Evolutionary conservation across 1,284 basidiomycete genomes (phyloP).

Genomic region (Schizophyllum commune): DNA sequence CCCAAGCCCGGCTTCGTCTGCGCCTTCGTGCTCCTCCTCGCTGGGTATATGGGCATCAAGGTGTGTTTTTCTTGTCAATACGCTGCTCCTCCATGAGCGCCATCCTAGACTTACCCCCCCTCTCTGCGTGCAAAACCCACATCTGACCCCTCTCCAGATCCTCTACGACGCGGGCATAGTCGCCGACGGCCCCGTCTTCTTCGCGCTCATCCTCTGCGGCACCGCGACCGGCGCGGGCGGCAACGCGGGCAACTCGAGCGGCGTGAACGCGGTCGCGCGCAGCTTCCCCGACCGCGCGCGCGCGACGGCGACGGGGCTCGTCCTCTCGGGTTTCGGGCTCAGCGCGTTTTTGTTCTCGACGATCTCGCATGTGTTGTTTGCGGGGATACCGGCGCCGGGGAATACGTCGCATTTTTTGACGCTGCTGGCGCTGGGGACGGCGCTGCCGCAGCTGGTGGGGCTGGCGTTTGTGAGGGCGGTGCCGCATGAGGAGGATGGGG

Average conservation of each 20-base stretch:
- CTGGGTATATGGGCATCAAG: conserved; percentile 56
- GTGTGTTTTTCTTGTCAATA: conserved; percentile 24
- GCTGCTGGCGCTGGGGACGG: conserved; percentile 64
- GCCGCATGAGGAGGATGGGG: too few relatives aligned
- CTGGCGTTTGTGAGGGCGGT: too few relatives aligned
- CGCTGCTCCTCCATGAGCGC: too few relatives aligned
- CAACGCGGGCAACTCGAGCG: conserved; percentile 46
- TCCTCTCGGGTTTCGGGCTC: conserved; percentile 78
- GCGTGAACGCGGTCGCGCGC: conserved; percentile 61
- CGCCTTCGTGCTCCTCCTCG: conserved; percentile 41
- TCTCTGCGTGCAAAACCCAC: too few relatives aligned
- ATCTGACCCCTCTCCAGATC: too few relatives aligned
- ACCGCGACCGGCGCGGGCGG: conserved; percentile 58
- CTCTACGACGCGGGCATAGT: conserved; percentile 34
- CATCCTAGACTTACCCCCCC: too few relatives aligned
- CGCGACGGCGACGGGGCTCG: conserved; percentile 64
- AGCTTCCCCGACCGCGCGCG: conserved; percentile 50
- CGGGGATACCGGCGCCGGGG: too few relatives aligned
- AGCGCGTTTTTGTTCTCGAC: conserved; percentile 77
- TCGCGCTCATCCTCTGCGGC: conserved; percentile 9
- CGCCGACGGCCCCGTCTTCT: conserved; percentile 23
- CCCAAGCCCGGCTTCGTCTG: conserved; percentile 39
- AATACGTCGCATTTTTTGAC: conserved; percentile 64
- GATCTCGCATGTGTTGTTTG: conserved; percentile 55
- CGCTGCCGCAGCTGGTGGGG: conserved; percentile 31